These are phyloP conservation scores for Graphilbum ipis-grandicollis DNA, from an alignment of 2,329 filamentous ascomycete species.

Conservation along the genomic window DNA sequence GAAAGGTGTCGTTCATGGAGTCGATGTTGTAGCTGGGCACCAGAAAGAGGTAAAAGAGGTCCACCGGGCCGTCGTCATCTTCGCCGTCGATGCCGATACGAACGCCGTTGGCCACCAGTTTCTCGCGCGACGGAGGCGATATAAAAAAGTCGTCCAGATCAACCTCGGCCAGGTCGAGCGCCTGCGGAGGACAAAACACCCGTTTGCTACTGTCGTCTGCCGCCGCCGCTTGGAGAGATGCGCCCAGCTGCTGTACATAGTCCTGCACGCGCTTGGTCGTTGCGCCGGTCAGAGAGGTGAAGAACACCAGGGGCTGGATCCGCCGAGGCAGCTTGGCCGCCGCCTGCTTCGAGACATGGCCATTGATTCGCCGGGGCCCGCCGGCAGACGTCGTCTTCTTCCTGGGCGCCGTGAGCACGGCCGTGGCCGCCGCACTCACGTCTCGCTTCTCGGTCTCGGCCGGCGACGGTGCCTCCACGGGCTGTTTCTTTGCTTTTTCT, in stretches of 20 bases:
- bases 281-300: conserved; percentile 70
- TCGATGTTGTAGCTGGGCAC: conserved; percentile 93
- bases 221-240: conserved; percentile 20
- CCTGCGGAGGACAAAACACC: conserved; percentile 36
- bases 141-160: conserved; percentile 93
- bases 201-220: neutral
- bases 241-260: conserved; percentile 38
- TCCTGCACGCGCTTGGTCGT: conserved; percentile 57
- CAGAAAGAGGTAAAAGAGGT: conserved; percentile 69
- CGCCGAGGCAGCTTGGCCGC: conserved; percentile 13
- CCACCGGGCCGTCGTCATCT: conserved; percentile 19
- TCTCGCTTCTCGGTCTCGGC: no score
- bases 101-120: neutral
- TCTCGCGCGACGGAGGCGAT: conserved; percentile 40
- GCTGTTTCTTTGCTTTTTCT: no score
- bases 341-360: conserved; percentile 14
- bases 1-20: conserved; percentile 71
- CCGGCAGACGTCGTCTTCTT: conserved; percentile 8
- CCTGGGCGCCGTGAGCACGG: no score
- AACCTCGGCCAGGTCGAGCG: conserved; percentile 66
- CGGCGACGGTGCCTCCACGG: neutral
- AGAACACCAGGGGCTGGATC: conserved; percentile 69
- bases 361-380: conserved; percentile 30
- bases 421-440: neutral
- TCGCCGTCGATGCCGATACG: no score